Percentiles rank a stretch among this genome's conserved stretches.
phyloP scores from a whole-genome alignment of 1,139 yeast species.

The Zygoascus meyerae region DNA sequence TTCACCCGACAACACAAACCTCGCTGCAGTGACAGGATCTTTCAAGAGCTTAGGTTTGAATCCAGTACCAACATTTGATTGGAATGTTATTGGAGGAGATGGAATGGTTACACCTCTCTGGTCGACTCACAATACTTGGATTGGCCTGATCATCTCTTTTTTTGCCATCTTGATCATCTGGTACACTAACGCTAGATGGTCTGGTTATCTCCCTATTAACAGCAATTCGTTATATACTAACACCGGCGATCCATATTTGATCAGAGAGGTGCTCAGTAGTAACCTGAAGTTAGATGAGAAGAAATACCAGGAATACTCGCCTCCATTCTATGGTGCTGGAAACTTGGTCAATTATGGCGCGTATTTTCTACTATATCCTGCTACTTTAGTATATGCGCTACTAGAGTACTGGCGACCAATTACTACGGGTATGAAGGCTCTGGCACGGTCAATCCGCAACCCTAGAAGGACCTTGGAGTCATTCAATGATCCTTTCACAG shows the following conservation, averaged over 20 bases:
- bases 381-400: constrained; percentile 43
- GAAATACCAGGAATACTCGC: constrained; percentile 35
- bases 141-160: constrained; percentile 43
- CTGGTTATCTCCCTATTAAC: constrained; percentile 50
- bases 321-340: constrained; percentile 58
- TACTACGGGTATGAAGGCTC: constrained; percentile 21
- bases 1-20: constrained; percentile 46
- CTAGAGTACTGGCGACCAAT: constrained; percentile 24
- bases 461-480: constrained; percentile 8
- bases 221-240: constrained; percentile 44
- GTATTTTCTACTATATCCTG: constrained; percentile 54
- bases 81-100: constrained; percentile 37
- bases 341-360: constrained; percentile 51
- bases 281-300: constrained; percentile 31
- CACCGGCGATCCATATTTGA: constrained; percentile 41
- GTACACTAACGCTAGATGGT: constrained; percentile 46
- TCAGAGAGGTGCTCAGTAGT: constrained; percentile 36
- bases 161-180: constrained; percentile 41
- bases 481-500: constrained; percentile 8
- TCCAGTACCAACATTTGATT: constrained; percentile 45
- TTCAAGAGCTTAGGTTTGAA: constrained; percentile 52
- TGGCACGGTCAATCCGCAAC: constrained; percentile 6
- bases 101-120: constrained; percentile 41
- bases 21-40: constrained; percentile 52
- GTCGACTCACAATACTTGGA: constrained; percentile 36